Percentiles rank a stretch among this genome's conserved stretches.
Evolutionary conservation across 495 filamentous ascomycete species (phyloP).

Genomic region (Geoglossum glabrum): DNA sequence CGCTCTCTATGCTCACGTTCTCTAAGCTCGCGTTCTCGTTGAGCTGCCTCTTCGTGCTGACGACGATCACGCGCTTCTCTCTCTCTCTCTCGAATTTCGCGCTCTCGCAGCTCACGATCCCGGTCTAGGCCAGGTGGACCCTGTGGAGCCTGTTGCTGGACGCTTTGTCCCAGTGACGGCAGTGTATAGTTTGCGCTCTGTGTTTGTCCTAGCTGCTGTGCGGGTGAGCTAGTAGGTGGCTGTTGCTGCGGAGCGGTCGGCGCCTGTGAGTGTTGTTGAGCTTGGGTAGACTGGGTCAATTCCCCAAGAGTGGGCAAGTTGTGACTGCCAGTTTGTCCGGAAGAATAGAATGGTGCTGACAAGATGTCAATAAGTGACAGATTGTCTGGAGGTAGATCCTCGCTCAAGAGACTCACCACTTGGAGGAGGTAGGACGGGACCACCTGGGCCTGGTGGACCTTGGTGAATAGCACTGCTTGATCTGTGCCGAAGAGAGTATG

Average conservation of each 20-base stretch:
- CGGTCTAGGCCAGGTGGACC: constrained; percentile 23
- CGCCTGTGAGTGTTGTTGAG: constrained; percentile 24
- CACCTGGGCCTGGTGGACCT: neutral
- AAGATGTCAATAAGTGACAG: neutral
- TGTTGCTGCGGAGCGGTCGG: constrained; percentile 17
- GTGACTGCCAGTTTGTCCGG: constrained; percentile 27
- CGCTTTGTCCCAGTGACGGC: constrained; percentile 30
- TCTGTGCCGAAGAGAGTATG: neutral
- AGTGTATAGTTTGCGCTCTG: constrained; percentile 29
- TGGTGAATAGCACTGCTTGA: constrained; percentile 1
- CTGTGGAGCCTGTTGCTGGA: constrained; percentile 29
- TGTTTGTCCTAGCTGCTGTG: constrained; percentile 14
- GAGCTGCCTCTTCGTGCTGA: constrained; percentile 35
- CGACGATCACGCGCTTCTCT: constrained; percentile 25
- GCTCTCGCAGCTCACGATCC: constrained; percentile 27
- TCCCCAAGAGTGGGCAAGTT: constrained; percentile 31
- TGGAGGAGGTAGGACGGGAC: constrained; percentile 4
- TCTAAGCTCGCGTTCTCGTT: constrained; percentile 33
- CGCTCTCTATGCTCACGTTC: constrained; percentile 33
- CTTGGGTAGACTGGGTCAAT: constrained; percentile 24
- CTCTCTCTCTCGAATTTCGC: constrained; percentile 18
- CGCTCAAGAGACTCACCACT: neutral
- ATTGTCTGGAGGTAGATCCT: constrained; percentile 12
- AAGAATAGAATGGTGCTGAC: constrained; percentile 13
- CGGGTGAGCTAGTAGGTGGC: constrained; percentile 16